Conservation (phyloP, 805 yeast genomes). For the Kodamaea lidongshanica region DNA sequence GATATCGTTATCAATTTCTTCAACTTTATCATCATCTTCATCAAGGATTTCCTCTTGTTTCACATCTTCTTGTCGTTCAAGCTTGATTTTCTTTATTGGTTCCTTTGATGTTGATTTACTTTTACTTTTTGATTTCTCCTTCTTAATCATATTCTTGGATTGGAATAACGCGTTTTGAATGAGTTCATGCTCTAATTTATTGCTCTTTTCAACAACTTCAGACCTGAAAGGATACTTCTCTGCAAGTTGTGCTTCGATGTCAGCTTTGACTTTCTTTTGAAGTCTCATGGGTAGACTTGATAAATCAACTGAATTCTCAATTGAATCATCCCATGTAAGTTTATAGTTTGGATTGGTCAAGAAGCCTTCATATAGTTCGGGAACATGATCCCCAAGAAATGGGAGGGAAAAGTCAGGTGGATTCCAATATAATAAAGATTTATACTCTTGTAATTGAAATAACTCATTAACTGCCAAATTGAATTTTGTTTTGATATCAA, state of each 20-base stretch:
- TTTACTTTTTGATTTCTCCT: not conserved
- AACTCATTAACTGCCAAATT: constrained; percentile 52
- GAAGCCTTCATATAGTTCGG: constrained; percentile 30
- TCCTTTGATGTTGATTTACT: not conserved
- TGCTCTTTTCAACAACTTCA: constrained; percentile 21
- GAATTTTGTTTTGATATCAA: constrained; percentile 40
- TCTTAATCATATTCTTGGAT: not conserved
- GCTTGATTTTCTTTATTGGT: constrained; percentile 1
- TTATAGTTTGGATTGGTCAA: constrained; percentile 20
- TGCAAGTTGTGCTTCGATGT: constrained; percentile 25
- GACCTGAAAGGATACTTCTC: constrained; percentile 33
- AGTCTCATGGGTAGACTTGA: constrained; percentile 33
- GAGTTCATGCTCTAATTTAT: constrained; percentile 16
- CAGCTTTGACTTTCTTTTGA: constrained; percentile 33
- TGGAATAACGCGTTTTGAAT: constrained; percentile 7
- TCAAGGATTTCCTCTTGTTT: constrained; percentile 4
- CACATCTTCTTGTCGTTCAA: constrained; percentile 1
- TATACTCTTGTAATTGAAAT: constrained; percentile 56
- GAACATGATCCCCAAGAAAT: constrained; percentile 17
- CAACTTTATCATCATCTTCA: constrained; percentile 7
- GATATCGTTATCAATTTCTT: constrained; percentile 5
- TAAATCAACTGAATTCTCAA: constrained; percentile 18
- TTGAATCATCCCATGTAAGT: constrained; percentile 29
- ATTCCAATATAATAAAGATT: constrained; percentile 56
- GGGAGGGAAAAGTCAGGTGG: constrained; percentile 38